phyloP scores from a whole-genome alignment of 345 rosid species.

The Boechera retrofracta region DNA sequence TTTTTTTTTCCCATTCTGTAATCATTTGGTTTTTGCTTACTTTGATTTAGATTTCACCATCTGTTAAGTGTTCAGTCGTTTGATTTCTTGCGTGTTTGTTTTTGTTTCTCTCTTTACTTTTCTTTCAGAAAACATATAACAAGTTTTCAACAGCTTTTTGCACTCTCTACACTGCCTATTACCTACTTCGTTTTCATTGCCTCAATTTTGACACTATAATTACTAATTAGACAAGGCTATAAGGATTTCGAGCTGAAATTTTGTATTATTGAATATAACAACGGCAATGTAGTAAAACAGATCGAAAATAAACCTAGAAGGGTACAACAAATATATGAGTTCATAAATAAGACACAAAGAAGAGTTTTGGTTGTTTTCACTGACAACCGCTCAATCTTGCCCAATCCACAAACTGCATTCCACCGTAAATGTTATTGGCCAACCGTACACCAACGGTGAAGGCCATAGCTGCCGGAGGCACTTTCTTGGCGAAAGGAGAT shows the following conservation, averaged over 20 bases:
- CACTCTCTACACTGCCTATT: neutral
- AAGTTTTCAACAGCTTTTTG: neutral
- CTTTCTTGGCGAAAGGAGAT: slow-evolving; percentile 69
- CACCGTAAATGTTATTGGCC: slow-evolving; percentile 85
- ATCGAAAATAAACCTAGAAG: slow-evolving; percentile 1
- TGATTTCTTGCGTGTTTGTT: slow-evolving; percentile 22
- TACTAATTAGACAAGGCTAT: neutral
- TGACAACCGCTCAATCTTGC: slow-evolving; percentile 78
- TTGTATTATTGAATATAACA: slow-evolving; percentile 7
- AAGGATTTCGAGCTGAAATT: neutral
- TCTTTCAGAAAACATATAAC: neutral
- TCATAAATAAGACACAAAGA: slow-evolving; percentile 11
- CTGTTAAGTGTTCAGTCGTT: slow-evolving; percentile 25
- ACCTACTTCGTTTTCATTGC: neutral
- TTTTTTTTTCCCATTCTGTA: slow-evolving; percentile 8
- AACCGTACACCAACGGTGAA: slow-evolving; percentile 86
- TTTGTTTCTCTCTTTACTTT: neutral
- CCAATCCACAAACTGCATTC: slow-evolving; percentile 95
- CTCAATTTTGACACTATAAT: neutral
- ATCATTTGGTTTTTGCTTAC: slow-evolving; percentile 36
- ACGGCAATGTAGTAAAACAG: slow-evolving; percentile 1
- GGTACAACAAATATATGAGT: slow-evolving; percentile 23
- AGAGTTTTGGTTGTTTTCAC: slow-evolving; percentile 27
- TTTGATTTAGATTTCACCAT: slow-evolving; percentile 45
- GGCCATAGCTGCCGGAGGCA: slow-evolving; percentile 80